A percentile compares a stretch with the other conserved stretches of the same genome.
phyloP scores from a whole-genome alignment of 495 filamentous ascomycete genomes.

The Penicillium simplicissimum region DNA sequence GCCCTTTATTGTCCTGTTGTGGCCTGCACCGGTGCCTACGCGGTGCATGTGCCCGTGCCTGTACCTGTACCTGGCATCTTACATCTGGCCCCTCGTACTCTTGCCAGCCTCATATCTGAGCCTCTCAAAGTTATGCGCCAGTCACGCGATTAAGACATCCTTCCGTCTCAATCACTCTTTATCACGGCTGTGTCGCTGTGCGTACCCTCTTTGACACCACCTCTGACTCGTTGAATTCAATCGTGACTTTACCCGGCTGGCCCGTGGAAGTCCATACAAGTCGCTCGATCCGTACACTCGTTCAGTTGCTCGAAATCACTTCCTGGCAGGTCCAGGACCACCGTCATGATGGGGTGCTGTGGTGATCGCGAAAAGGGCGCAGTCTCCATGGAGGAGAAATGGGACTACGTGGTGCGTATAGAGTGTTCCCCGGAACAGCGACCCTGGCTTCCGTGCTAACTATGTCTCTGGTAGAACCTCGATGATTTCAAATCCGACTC shows the following conservation, averaged over 20 bases:
- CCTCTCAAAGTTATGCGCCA: slow-evolving; percentile 27
- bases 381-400: slow-evolving; percentile 80
- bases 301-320: slow-evolving; percentile 11
- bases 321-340: slow-evolving; percentile 40
- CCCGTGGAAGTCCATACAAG: slow-evolving; percentile 39
- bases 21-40: background rate
- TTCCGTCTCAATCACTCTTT: slow-evolving; percentile 13
- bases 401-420: slow-evolving; percentile 84
- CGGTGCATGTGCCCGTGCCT: background rate
- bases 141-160: slow-evolving; percentile 23
- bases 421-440: background rate
- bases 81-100: background rate
- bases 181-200: slow-evolving; percentile 2
- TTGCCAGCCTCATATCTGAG: slow-evolving; percentile 9
- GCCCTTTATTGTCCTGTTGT: slow-evolving; percentile 10
- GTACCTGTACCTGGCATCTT: slow-evolving; percentile 9
- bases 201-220: slow-evolving; percentile 10
- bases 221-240: slow-evolving; percentile 9
- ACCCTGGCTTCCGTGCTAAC: slow-evolving; percentile 9
- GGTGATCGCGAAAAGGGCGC: slow-evolving; percentile 68
- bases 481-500: slow-evolving; percentile 83
- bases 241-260: slow-evolving; percentile 45
- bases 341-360: slow-evolving; percentile 66
- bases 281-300: slow-evolving; percentile 13
- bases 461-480: slow-evolving; percentile 66